Evolutionary conservation across 2,329 filamentous ascomycete species (phyloP), one percentile per base, ranked within the genome.

Genomic region (Elsinoe necatrix): DNA sequence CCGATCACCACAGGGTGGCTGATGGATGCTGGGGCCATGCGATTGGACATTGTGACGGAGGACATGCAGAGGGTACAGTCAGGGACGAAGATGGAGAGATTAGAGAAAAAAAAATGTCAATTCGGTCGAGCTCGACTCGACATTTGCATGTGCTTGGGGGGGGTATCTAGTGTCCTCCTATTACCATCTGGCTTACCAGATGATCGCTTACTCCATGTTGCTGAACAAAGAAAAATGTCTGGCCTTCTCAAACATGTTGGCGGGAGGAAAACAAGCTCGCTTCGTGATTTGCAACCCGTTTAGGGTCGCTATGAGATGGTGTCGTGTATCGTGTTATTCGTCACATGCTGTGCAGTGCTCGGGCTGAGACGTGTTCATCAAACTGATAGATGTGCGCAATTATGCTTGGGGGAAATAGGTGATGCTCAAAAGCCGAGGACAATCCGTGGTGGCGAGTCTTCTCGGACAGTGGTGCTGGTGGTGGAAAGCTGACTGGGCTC

Each of bases 401-500:
- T 20, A 29, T 27, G 21, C 9, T 12, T 6, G 11, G 21, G 4
- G 16, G 6, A 21, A 47, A 21, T n/a, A n/a, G 27, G 23, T 7
- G 14, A n/a, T 14, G 31, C 6, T 25, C 16, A 56, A 23, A 56
- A 56, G 37, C 54, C 54, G 20, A 47, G 25, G 11, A 56, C 23
- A 9, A 45, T 41, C 14, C 16, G 18, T 14, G 39, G 39, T 8
- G 54, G 37, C 41, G 23, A 42, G 16, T 42, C 54, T 7, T 48
- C 54, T 7, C 23, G 54, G 14, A 45, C 23, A 14, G 54, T 47
- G 4, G 54, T 45, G n/a, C n/a, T n/a, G 27, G 54, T 56, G 29
- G 54, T 56, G 16, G 54, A 56, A 8, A 56, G 39, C 27, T 56
- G 39, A 14, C 54, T 56, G 4, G 39, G 39, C 23, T 56, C 54